phyloP scores from a whole-genome alignment of 1,139 yeast species.

The Pichiaceae sp. region DNA sequence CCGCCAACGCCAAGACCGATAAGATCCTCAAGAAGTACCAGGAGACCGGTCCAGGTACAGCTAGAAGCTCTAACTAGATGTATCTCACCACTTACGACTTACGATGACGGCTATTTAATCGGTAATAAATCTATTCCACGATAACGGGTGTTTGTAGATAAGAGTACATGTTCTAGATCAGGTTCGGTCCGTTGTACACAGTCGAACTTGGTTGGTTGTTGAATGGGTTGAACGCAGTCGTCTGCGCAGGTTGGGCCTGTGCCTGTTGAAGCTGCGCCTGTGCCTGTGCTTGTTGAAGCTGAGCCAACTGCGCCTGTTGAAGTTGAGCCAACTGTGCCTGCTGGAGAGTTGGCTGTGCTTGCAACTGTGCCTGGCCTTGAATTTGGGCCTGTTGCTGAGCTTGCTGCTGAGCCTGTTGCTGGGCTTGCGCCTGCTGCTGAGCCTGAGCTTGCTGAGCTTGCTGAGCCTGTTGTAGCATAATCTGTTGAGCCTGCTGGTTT shows the following conservation, averaged over 20 bases:
- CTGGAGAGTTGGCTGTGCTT: not conserved
- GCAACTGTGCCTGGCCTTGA: conserved; percentile 3
- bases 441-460: not conserved
- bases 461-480: conserved; percentile 3
- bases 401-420: conserved; percentile 3
- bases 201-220: conserved; percentile 1
- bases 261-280: conserved; percentile 12
- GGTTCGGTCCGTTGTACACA: conserved; percentile 4
- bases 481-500: conserved; percentile 1
- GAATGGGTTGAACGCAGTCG: not conserved
- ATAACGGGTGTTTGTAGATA: too few species aligned
- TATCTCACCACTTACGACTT: not conserved
- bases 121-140: too few species aligned
- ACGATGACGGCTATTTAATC: not conserved
- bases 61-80: conserved; percentile 12
- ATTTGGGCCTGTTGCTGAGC: conserved; percentile 7
- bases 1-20: conserved; percentile 14
- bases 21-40: conserved; percentile 17
- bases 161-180: not conserved
- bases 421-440: conserved; percentile 5
- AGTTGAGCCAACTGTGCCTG: conserved; percentile 6
- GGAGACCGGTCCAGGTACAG: conserved; percentile 19
- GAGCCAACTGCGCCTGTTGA: conserved; percentile 1
- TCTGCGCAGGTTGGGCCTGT: not conserved
- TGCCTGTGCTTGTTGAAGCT: conserved; percentile 15